phyloP scores from a whole-genome alignment of 1,139 yeast genomes.

The Suhomyces wounanorum region DNA sequence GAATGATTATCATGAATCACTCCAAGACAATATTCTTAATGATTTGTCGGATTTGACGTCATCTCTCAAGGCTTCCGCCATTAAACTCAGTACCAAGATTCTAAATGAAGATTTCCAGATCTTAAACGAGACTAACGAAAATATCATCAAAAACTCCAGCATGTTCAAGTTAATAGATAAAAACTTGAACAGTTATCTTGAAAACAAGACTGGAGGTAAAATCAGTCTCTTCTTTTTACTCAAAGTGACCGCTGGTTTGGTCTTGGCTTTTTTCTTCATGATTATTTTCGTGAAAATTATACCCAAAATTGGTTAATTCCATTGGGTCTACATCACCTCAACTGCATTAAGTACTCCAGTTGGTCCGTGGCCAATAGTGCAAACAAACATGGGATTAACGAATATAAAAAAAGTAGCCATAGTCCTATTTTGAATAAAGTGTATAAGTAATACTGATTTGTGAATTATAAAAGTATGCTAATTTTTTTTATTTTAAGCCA shows the following conservation, averaged over 20 bases:
- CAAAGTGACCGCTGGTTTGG: slow-evolving; percentile 29
- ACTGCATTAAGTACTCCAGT: not conserved
- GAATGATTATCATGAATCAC: slow-evolving; percentile 44
- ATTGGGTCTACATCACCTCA: not conserved
- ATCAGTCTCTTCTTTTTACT: slow-evolving; percentile 39
- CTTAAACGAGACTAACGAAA: slow-evolving; percentile 41
- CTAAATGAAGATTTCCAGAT: slow-evolving; percentile 37
- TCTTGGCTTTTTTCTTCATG: slow-evolving; percentile 31
- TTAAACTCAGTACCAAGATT: slow-evolving; percentile 36
- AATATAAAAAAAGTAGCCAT: slow-evolving; percentile 4
- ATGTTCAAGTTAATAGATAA: slow-evolving; percentile 41
- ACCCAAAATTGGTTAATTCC: slow-evolving; percentile 14
- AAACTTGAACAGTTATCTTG: slow-evolving; percentile 38
- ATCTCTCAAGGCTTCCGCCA: slow-evolving; percentile 39
- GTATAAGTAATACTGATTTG: slow-evolving; percentile 14
- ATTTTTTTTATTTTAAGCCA: slow-evolving; percentile 4
- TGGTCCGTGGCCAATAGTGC: not conserved
- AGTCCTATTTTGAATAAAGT: slow-evolving; percentile 7
- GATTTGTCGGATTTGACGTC: slow-evolving; percentile 43
- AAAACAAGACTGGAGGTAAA: slow-evolving; percentile 42
- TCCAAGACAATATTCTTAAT: slow-evolving; percentile 43
- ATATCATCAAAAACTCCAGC: slow-evolving; percentile 37
- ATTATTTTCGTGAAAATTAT: slow-evolving; percentile 19
- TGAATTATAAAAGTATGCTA: slow-evolving; percentile 15
- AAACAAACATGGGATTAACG: slow-evolving; percentile 7